Evolutionary conservation across 305 asterid species (phyloP).

Genomic region (Fraxinus angustifolia): DNA sequence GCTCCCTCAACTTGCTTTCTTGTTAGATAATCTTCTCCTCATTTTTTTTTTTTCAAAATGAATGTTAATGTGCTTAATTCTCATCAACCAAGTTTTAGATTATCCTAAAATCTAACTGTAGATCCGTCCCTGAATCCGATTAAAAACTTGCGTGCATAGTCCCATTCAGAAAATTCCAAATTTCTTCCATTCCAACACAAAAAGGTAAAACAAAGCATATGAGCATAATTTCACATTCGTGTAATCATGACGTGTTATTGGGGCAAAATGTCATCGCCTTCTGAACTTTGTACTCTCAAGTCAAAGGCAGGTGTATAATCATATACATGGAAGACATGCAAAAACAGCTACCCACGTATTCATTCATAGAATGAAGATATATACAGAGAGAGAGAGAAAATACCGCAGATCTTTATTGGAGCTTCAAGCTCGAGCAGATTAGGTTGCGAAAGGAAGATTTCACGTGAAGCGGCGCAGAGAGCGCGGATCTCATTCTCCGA

Average conservation of each 20-base stretch:
- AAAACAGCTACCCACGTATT: not conserved
- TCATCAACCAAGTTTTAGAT: not conserved
- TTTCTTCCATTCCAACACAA: not conserved
- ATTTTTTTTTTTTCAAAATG: not conserved
- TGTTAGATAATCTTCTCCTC: slow-evolving; percentile 44
- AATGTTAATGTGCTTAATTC: not conserved
- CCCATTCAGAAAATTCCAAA: not conserved
- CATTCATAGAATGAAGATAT: not conserved
- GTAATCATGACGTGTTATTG: not conserved
- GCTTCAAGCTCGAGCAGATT: slow-evolving; percentile 1
- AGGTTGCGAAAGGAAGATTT: not conserved
- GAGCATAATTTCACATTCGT: not conserved
- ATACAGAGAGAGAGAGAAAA: not conserved
- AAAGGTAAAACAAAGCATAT: not conserved
- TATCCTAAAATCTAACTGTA: not conserved
- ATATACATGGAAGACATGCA: not conserved
- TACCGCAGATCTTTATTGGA: not conserved
- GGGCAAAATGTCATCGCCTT: not conserved
- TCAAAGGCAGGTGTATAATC: not conserved
- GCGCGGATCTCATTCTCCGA: not conserved
- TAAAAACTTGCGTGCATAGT: not conserved
- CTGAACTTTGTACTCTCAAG: not conserved
- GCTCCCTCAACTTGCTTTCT: slow-evolving; percentile 87
- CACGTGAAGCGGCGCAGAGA: not conserved
- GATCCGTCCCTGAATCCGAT: not conserved